A percentile compares a stretch with the other conserved stretches of the same genome.
Evolutionary conservation across 1,139 yeast species (phyloP).

Genomic region (Hyphopichia buzzinii): DNA sequence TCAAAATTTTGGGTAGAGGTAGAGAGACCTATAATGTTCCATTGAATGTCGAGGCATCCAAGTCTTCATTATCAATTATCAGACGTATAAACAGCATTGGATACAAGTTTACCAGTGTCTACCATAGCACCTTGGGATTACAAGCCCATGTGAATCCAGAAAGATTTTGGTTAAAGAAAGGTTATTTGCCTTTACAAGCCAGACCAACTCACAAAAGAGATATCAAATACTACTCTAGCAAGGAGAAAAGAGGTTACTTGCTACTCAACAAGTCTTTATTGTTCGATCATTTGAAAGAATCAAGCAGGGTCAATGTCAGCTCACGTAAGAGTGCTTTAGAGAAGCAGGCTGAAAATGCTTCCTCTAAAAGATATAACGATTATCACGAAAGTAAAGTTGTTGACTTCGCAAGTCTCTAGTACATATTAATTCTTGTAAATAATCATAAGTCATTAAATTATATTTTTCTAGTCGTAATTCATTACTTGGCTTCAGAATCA

Average conservation of each 20-base stretch:
- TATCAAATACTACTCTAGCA: constrained; percentile 72
- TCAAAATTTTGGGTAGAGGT: constrained; percentile 71
- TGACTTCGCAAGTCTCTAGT: constrained; percentile 11
- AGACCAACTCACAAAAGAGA: constrained; percentile 84
- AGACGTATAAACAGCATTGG: constrained; percentile 68
- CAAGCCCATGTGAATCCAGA: constrained; percentile 78
- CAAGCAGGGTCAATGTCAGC: constrained; percentile 13
- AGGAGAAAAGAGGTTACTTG: constrained; percentile 75
- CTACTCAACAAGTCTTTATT: constrained; percentile 37
- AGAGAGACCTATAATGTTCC: constrained; percentile 55
- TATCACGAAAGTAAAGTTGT: constrained; percentile 13
- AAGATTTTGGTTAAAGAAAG: constrained; percentile 62
- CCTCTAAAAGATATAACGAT: constrained; percentile 22
- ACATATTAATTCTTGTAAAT: constrained; percentile 9
- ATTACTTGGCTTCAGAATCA: constrained; percentile 11
- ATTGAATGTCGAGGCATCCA: constrained; percentile 74
- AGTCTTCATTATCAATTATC: constrained; percentile 76
- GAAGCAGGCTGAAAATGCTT: constrained; percentile 32
- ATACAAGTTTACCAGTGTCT: constrained; percentile 70
- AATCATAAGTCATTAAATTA: background rate
- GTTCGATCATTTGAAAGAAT: constrained; percentile 35
- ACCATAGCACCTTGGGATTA: constrained; percentile 64
- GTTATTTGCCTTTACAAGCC: constrained; percentile 80
- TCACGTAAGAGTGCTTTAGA: constrained; percentile 27
- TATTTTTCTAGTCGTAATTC: background rate